Evolutionary conservation across 2,329 filamentous ascomycete genomes (phyloP), one percentile per base, ranked within the genome.

Genomic region (Fusarium sp.): DNA sequence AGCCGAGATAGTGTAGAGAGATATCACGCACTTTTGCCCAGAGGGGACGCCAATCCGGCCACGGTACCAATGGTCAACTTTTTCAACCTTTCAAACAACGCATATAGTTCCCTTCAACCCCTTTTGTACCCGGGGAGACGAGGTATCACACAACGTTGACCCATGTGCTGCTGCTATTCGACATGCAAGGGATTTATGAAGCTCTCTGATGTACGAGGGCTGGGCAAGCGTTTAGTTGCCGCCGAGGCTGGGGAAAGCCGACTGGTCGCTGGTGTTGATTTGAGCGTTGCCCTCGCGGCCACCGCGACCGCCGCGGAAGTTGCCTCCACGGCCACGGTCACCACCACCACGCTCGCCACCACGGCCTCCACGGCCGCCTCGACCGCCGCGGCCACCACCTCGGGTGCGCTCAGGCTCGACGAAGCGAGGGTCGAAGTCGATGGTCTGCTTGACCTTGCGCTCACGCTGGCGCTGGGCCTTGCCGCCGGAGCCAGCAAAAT

Each of bases 381-480:
- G 81, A 65, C 81, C 82, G 71, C 84, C 83, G 70, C 87, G 85
- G 73, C 86, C 84, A 71, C 83, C 84, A 77, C 86, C 83, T 68
- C 86, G 82, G 73, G 81, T 81, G 63, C 90, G 89, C 75, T 90
- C 87, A 64, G 88, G 87, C 85, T 95, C 93, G 76, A 93, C 87
- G 81, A 88, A 94, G 79, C 92, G 89, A 85, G 94, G 90, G 83
- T 97, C 95, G 73, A 98, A 93, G 79, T 97, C 94, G 77, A 98
- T 82, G 80, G 92, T 83, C 83, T 93, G 90, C 92, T 98, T 98
- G 85, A 92, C 89, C 90, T 96, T 96, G 86, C 92, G 92, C 87
- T 95, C 92, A 80, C 94, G 94, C 86, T 95, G 90, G 80, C 93
- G 93, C 86, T 89, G 87, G 81, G 90, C 83, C 91, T 98, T 98